A percentile compares a stretch with the other conserved stretches of the same genome.
Conservation (phyloP, 352 stramenopile species). For the Lagenidium giganteum region DNA sequence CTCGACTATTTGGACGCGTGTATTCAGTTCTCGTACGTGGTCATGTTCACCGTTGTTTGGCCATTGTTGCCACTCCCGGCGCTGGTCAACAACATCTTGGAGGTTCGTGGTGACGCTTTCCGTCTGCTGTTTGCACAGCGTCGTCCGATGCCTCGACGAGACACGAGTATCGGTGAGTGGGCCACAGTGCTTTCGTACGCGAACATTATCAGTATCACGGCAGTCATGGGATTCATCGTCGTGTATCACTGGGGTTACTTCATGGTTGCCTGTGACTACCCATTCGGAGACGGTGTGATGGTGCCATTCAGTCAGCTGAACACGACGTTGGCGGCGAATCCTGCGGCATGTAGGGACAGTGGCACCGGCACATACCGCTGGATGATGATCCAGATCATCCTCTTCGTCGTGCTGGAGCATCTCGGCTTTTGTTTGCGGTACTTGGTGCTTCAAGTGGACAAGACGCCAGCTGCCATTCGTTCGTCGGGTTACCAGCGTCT, state of each 20-base stretch:
- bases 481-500: constrained; percentile 68
- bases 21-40: constrained; percentile 88
- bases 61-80: constrained; percentile 80
- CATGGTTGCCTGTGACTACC: constrained; percentile 68
- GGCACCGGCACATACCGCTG: constrained; percentile 31
- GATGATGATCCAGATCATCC: constrained; percentile 76
- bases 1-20: constrained; percentile 85
- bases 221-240: constrained; percentile 74
- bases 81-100: constrained; percentile 85
- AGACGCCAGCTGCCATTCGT: constrained; percentile 64
- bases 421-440: constrained; percentile 80
- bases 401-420: constrained; percentile 82
- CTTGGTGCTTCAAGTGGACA: constrained; percentile 76
- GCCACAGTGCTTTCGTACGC: constrained; percentile 78
- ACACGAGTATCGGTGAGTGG: constrained; percentile 83
- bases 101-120: constrained; percentile 82
- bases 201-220: constrained; percentile 82
- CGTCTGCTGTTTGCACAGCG: constrained; percentile 76
- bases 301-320: constrained; percentile 68
- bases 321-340: constrained; percentile 20
- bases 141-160: constrained; percentile 73
- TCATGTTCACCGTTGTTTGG: constrained; percentile 90
- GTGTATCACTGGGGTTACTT: constrained; percentile 86
- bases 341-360: constrained; percentile 34
- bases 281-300: constrained; percentile 62